Evolutionary conservation across 2,329 filamentous ascomycete genomes (phyloP).

Genomic region (Macroventuria anomochaeta): DNA sequence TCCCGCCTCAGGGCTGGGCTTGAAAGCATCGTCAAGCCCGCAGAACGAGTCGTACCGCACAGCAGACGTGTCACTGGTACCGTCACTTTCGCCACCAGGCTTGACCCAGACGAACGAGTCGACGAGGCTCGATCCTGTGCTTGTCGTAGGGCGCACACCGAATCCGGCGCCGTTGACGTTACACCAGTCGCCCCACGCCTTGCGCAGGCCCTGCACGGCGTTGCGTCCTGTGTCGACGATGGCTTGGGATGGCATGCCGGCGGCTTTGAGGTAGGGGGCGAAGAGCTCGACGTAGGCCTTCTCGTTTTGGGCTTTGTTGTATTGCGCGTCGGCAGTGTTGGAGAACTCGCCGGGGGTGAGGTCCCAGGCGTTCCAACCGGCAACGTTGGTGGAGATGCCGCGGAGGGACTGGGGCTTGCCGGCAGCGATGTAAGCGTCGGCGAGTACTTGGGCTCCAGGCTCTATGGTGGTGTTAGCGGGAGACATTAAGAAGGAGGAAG

Average conservation of each 20-base stretch:
- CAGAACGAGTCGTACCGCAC: constrained; percentile 64
- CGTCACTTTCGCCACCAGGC: constrained; percentile 65
- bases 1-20: constrained; percentile 73
- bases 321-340: constrained; percentile 43
- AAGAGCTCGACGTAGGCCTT: constrained; percentile 60
- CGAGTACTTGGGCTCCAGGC: constrained; percentile 60
- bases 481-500: not conserved
- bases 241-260: constrained; percentile 61
- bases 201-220: constrained; percentile 56
- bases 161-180: constrained; percentile 70
- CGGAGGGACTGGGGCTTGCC: constrained; percentile 57
- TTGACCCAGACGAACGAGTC: constrained; percentile 77
- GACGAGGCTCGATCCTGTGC: constrained; percentile 63
- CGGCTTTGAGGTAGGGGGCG: constrained; percentile 55
- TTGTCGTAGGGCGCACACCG: constrained; percentile 64
- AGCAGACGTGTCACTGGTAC: constrained; percentile 53
- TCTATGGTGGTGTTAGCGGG: constrained; percentile 31
- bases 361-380: constrained; percentile 65
- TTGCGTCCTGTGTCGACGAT: constrained; percentile 66
- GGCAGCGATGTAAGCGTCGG: constrained; percentile 56
- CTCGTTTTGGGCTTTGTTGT: constrained; percentile 59
- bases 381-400: constrained; percentile 63
- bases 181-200: constrained; percentile 69
- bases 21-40: constrained; percentile 60
- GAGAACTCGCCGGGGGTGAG: constrained; percentile 50